Evolutionary conservation across 805 yeast genomes (phyloP).

Genomic region (Kluyveromyces lactis): DNA sequence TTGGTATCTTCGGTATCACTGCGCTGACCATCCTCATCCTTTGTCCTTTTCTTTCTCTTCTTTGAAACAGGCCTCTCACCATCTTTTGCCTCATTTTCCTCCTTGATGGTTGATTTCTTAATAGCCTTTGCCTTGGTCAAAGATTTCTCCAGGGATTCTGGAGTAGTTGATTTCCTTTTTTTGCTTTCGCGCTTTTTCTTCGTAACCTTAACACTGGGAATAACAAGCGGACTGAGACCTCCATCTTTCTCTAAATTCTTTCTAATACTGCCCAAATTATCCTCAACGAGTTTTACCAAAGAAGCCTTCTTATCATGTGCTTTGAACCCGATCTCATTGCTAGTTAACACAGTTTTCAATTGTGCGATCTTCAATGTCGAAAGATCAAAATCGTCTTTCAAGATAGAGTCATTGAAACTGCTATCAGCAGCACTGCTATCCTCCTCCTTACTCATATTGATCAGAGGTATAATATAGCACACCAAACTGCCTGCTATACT

Average conservation of each 20-base stretch:
- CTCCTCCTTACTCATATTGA: slow-evolving; percentile 4
- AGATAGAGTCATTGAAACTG: slow-evolving; percentile 7
- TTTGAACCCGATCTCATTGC: slow-evolving; percentile 53
- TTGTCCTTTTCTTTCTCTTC: slow-evolving; percentile 7
- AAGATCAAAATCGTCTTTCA: slow-evolving; percentile 55
- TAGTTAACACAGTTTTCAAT: slow-evolving; percentile 55
- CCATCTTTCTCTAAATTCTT: background rate
- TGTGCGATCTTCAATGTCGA: slow-evolving; percentile 56
- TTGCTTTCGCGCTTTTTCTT: slow-evolving; percentile 7
- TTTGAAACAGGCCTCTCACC: slow-evolving; percentile 12
- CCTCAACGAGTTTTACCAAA: slow-evolving; percentile 51
- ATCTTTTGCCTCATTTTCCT: slow-evolving; percentile 8
- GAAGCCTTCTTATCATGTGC: slow-evolving; percentile 61
- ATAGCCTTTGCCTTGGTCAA: background rate
- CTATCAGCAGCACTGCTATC: slow-evolving; percentile 11
- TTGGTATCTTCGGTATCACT: slow-evolving; percentile 9
- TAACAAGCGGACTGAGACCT: slow-evolving; percentile 11
- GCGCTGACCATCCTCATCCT: slow-evolving; percentile 6
- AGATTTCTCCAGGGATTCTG: background rate
- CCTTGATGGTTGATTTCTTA: slow-evolving; percentile 1
- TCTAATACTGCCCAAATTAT: slow-evolving; percentile 10
- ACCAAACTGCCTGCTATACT: too few species aligned
- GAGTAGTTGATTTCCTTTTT: slow-evolving; percentile 1
- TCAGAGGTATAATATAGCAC: too few species aligned
- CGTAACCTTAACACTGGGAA: slow-evolving; percentile 33